Percentiles rank a stretch among this genome's conserved stretches.
Conservation (phyloP, 306 rosid species). For the Vicia villosa region DNA sequence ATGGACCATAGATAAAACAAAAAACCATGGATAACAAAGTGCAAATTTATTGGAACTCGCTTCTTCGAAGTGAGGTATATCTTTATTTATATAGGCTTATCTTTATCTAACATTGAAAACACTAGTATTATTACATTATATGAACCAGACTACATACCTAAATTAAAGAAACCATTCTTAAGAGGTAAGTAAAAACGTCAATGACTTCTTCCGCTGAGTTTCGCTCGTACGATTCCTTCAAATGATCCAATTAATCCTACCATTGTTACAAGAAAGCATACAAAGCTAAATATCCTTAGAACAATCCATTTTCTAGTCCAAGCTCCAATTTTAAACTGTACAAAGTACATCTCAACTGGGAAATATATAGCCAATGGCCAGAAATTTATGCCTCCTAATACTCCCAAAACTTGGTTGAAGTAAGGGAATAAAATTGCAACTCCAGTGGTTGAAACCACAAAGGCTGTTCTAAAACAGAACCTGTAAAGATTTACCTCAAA, state of each 20-base stretch:
- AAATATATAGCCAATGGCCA: constrained; percentile 89
- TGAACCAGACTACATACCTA: neutral
- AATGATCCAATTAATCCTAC: constrained; percentile 68
- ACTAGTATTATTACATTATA: neutral
- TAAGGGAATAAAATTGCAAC: constrained; percentile 73
- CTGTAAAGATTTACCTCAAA: constrained; percentile 55
- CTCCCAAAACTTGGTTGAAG: constrained; percentile 77
- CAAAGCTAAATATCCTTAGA: constrained; percentile 60
- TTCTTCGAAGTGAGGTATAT: too few relatives aligned
- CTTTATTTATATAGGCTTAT: neutral
- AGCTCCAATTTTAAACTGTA: constrained; percentile 59
- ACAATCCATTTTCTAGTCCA: constrained; percentile 76
- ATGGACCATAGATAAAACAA: too few relatives aligned
- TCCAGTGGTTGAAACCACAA: constrained; percentile 65
- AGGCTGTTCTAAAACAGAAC: constrained; percentile 65
- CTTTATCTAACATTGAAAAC: neutral
- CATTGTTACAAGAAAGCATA: constrained; percentile 63
- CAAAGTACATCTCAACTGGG: constrained; percentile 89
- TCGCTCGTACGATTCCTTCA: constrained; percentile 51
- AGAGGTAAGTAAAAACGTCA: neutral
- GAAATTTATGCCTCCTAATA: constrained; percentile 80
- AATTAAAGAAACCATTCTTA: neutral
- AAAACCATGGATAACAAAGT: too few relatives aligned
- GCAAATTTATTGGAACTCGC: too few relatives aligned
- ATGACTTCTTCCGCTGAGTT: neutral